Evolutionary conservation across 805 yeast genomes (phyloP), one percentile per base, ranked within the genome.

Genomic region (Kuraishia piskuri): DNA sequence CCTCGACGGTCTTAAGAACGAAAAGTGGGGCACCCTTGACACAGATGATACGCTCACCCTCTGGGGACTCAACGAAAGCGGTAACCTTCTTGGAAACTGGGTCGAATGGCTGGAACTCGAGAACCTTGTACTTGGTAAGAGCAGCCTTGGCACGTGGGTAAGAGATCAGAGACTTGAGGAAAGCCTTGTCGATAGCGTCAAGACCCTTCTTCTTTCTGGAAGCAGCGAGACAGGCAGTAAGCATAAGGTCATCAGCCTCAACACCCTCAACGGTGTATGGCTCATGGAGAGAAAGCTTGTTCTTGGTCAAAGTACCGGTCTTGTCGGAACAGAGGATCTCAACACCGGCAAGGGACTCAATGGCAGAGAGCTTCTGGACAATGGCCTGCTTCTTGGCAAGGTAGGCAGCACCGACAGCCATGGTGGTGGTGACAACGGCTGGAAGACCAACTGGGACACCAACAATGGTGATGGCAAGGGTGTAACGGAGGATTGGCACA

Each of bases 321-420:
- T 90, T 90, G 78, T 90, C 97, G 66, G 97, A 90, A 85, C 97
- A 90, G 73, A 90, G 82, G 75, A 90, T 89, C 78, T 91, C 96
- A 69, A 90, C 97, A 84, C 96, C 96, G 62, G 96, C 97, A 65
- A 90, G 79, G 59, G 96, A 90, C 78, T 90, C 97, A 77, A 90
- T 90, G 63, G 97, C 97, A 73, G 96, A 88, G 68, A 90, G 81
- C 73, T 90, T 90, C 77, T 90, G 97, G 67, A 90, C 97, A 80
- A 90, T 90, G 64, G 97, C 97, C 77, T 89, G 89, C 77, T 90
- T 90, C 83, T 90, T 88, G 67, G 97, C 97, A 70, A 90, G 80
- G 86, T 90, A 89, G 70, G 97, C 96, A 73, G 97, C 97, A 84
- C 97, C 97, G 76, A 91, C 97, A 74, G 97, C 97, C 97, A 90